These are phyloP conservation scores for Sphaerulina vaccinii DNA, from an alignment of 2,329 filamentous ascomycete genomes.

Conservation along the genomic window DNA sequence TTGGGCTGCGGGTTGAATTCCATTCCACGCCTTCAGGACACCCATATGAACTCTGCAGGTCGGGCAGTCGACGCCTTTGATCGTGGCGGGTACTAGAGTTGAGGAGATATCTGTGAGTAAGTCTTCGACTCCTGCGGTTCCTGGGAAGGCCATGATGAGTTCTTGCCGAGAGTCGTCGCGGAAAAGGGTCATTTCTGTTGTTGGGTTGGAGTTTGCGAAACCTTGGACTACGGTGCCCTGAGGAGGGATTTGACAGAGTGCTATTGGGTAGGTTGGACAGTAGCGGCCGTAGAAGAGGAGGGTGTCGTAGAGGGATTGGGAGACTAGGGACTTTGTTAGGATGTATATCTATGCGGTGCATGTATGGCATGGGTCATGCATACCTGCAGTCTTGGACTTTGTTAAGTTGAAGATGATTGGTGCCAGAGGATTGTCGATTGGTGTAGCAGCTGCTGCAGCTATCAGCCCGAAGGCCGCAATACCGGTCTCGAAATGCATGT, in stretches of 20 bases:
- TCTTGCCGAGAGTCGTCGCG: conserved; percentile 11
- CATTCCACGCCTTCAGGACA: conserved; percentile 12
- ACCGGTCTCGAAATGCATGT: background rate
- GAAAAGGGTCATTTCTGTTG: conserved; percentile 15
- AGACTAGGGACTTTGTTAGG: conserved; percentile 9
- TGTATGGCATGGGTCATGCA: background rate
- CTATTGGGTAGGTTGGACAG: conserved; percentile 10
- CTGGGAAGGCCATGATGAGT: conserved; percentile 17
- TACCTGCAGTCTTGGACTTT: background rate
- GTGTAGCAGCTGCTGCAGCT: background rate
- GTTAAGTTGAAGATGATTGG: background rate
- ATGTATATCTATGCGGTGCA: too few species aligned
- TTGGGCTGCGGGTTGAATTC: conserved; percentile 1
- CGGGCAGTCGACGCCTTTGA: conserved; percentile 13
- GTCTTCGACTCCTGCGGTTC: conserved; percentile 14
- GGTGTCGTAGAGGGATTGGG: conserved; percentile 10
- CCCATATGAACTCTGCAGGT: conserved; percentile 14
- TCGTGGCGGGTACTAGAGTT: conserved; percentile 10
- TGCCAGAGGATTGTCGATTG: background rate
- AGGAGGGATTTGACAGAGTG: conserved; percentile 10
- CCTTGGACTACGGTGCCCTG: conserved; percentile 14
- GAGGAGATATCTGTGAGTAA: conserved; percentile 13
- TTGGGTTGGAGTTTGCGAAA: conserved; percentile 12
- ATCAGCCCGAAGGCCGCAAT: background rate
- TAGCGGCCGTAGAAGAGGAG: conserved; percentile 16